These are phyloP conservation scores for Trametes hirsuta DNA, from an alignment of 1,284 basidiomycete species.

Conservation along the genomic window DNA sequence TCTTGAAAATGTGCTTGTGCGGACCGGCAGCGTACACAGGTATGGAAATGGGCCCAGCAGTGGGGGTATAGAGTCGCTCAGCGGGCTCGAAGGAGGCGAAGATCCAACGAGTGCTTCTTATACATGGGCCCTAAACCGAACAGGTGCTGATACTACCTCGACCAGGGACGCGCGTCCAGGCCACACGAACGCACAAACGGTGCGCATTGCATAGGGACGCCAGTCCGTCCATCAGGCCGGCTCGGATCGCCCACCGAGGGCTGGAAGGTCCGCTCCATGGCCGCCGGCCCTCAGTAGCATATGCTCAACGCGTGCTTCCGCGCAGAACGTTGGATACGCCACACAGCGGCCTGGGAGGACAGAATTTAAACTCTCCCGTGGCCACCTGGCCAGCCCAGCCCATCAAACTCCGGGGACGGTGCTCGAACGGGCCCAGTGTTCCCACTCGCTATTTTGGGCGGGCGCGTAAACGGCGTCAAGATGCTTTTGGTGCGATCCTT, in stretches of 20 bases:
- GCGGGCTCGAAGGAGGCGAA: not conserved
- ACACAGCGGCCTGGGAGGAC: constrained; percentile 15
- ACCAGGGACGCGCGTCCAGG: constrained; percentile 9
- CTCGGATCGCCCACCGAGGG: constrained; percentile 16
- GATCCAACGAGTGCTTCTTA: constrained; percentile 8
- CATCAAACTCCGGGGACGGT: constrained; percentile 17
- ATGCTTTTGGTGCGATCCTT: not conserved
- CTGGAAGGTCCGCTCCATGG: constrained; percentile 9
- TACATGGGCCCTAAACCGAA: not conserved
- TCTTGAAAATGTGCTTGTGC: not conserved
- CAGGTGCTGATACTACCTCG: constrained; percentile 8
- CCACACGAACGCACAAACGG: constrained; percentile 3
- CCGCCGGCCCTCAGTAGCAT: constrained; percentile 9
- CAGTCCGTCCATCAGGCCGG: constrained; percentile 13
- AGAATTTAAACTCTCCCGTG: constrained; percentile 13
- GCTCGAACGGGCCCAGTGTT: constrained; percentile 11
- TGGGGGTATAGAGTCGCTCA: constrained; percentile 7
- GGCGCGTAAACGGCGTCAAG: constrained; percentile 6
- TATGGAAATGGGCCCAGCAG: not conserved
- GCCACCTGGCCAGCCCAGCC: constrained; percentile 6
- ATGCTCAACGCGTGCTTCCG: constrained; percentile 9
- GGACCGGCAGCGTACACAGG: not conserved
- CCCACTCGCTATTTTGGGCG: constrained; percentile 19
- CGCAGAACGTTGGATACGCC: constrained; percentile 14
- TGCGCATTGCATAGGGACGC: constrained; percentile 8